Conservation (phyloP, 2,329 filamentous ascomycete genomes). For the Pestalotiopsis sp. region DNA sequence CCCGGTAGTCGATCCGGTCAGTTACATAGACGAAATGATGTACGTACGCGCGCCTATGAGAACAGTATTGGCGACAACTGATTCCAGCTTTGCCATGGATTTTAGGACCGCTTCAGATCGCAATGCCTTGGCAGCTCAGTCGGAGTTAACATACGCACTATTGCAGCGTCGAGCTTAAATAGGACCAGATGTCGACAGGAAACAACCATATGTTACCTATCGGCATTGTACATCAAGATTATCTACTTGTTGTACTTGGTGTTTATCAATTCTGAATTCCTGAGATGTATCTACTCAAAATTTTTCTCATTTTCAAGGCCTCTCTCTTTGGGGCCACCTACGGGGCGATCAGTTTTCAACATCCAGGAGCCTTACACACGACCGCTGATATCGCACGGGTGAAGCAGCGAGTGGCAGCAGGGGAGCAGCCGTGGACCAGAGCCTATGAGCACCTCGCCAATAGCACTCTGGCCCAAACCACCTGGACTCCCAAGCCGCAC, state of each 20-base stretch:
- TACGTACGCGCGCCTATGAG: too few relatives aligned
- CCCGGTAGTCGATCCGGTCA: too few relatives aligned
- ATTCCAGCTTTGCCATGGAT: too few relatives aligned
- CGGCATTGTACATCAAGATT: not conserved
- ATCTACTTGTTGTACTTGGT: not conserved
- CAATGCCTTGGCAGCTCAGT: too few relatives aligned
- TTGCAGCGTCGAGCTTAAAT: too few relatives aligned
- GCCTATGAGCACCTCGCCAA: conserved; percentile 12
- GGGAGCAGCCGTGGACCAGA: conserved; percentile 12
- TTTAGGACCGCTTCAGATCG: too few relatives aligned
- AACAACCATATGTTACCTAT: too few relatives aligned
- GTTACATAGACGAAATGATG: too few relatives aligned
- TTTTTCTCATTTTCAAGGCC: not conserved
- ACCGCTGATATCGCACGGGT: conserved; percentile 11
- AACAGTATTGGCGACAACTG: too few relatives aligned
- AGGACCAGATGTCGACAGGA: too few relatives aligned
- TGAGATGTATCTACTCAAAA: not conserved
- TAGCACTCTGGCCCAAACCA: conserved; percentile 25
- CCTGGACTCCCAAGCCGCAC: conserved; percentile 29
- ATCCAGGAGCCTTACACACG: conserved; percentile 15
- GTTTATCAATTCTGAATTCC: not conserved
- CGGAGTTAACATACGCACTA: too few relatives aligned
- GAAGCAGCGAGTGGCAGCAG: conserved; percentile 4
- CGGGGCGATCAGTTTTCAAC: not conserved
- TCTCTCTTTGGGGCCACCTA: not conserved